Evolutionary conservation across 192 early-diverging fungal genomes (phyloP), one percentile per base, ranked within the genome.

Genomic region (Linnemannia exigua): DNA sequence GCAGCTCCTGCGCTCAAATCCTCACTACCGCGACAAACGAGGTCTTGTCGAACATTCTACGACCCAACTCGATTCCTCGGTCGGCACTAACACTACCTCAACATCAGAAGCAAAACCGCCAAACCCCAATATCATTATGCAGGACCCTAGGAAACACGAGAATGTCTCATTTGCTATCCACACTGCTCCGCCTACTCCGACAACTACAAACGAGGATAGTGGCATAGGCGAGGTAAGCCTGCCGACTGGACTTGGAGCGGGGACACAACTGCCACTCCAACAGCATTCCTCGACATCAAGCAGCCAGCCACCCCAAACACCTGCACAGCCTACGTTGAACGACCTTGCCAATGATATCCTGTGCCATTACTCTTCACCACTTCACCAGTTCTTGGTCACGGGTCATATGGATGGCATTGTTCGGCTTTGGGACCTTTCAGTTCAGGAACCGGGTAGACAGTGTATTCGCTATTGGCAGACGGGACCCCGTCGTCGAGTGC

Each of bases 391-490:
- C 44, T 35, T 91, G 16, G 89, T 88, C 20, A 91, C 90, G 0
- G 90, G 90, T 15, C 84, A 87, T 35, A 73, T 91, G 71, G 80
- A 90, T 71, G 90, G 90, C 22, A 81, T 87, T 33, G 90, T 91
- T 5, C 58, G 82, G 3, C 77, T 91, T 11, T 89, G 90, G 88
- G 87, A 90, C 74, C 44, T 87, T 38, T 68, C 72, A 1, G 70
- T 84, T 14, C 48, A 50, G 41, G 68, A 77, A 1, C 68, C 78
- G 17, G 63, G 68, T 12, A 38, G 78, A 19, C 72, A 88, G 31
- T 84, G 82, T n/a, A 84, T 86, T 3, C 74, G 87, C 12, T 70
- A 79, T 36, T 91, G 90, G 90, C 71, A 75, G 11, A 79, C 88
- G 19, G 88, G 83, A 1, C 80, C 88, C 25, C 84, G 89, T 22